Base-by-base conservation (phyloP, 306 rosid species). In the Ochetophila trinervis region DNA sequence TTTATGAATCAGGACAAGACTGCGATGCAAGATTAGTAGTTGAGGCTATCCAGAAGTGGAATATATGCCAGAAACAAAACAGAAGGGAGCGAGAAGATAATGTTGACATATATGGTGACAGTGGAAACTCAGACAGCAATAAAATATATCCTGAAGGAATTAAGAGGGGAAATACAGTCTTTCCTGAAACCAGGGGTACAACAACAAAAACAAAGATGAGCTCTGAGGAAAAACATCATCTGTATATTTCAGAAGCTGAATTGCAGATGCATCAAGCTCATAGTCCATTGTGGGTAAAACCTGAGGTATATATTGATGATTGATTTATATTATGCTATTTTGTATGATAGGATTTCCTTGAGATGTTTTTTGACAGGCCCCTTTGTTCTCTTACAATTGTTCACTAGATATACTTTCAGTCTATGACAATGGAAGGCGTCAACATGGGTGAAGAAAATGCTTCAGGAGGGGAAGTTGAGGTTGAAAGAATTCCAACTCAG, bases 191-290 rank as follows among this genome's bases (percentile, higher is more conserved):
- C 16, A 66, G 70, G 63, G 82, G 85, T 60, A 65, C 57, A 7
- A 54, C 53, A 23, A 22, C 55, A 20, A 87, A 87, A 80, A 76
- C 68, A 52, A 85, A 74, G 76, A 71, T 76, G 27, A 68, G 62
- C 60, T 72, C 65, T 5, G 91, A 81, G 76, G 99, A 90, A 57
- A 72, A 76, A 34, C 85, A 74, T 64, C 97, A 88, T 69, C 72
- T 90, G 66, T 90, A 84, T 82, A 94, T 94, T 65, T 83, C 99
- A 64, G 97, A 94, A 85, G 97, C 90, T n/a, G 99, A 94, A 82
- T 78, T 94, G 70, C 95, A 77, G 77, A 90, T 88, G 96, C 95
- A 90, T 76, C 84, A 71, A 69, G 55, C 82, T 69, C 85, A 55
- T 63, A 70, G 53, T 68, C 88, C 89, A n/a, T 53, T 85, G 72